These are phyloP conservation scores for Millerozyma acaciae DNA, from an alignment of 805 yeast species.

Conservation along the genomic window DNA sequence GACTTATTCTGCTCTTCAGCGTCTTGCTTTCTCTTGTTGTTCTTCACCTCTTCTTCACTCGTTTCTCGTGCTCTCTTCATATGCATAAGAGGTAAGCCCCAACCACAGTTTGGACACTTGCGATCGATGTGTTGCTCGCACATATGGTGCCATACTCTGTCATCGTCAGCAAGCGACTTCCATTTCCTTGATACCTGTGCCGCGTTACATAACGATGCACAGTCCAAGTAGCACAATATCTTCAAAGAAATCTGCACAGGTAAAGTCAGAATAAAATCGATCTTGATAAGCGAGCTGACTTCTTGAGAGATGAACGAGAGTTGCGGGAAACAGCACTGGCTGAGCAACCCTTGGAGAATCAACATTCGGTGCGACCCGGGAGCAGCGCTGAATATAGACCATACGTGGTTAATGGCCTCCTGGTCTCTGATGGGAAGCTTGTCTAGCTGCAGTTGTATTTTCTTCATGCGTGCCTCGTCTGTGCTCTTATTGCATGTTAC, in stretches of 20 bases:
- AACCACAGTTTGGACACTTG: slow-evolving; percentile 96
- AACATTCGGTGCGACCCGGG: slow-evolving; percentile 66
- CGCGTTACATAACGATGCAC: slow-evolving; percentile 88
- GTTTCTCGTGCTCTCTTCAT: slow-evolving; percentile 68
- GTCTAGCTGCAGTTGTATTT: slow-evolving; percentile 56
- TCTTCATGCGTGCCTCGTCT: slow-evolving; percentile 60
- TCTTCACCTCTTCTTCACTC: slow-evolving; percentile 12
- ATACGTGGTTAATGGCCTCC: slow-evolving; percentile 73
- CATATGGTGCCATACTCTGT: slow-evolving; percentile 96
- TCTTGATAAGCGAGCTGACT: slow-evolving; percentile 72
- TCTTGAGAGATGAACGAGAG: slow-evolving; percentile 81
- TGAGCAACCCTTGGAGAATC: slow-evolving; percentile 75
- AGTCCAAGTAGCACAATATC: slow-evolving; percentile 83
- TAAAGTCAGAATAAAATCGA: slow-evolving; percentile 80
- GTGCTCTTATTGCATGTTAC: slow-evolving; percentile 66
- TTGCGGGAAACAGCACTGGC: slow-evolving; percentile 95
- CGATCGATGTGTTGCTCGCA: slow-evolving; percentile 97
- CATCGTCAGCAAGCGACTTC: slow-evolving; percentile 91
- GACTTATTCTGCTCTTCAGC: slow-evolving; percentile 13
- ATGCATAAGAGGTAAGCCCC: slow-evolving; percentile 96
- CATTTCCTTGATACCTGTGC: slow-evolving; percentile 88
- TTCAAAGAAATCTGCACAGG: slow-evolving; percentile 85
- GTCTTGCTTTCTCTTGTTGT: slow-evolving; percentile 14
- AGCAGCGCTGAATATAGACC: slow-evolving; percentile 80
- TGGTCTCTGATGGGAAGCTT: slow-evolving; percentile 66